phyloP scores from a whole-genome alignment of 371 early-diverging fungal species.

The Saksenaea vasiformis region DNA sequence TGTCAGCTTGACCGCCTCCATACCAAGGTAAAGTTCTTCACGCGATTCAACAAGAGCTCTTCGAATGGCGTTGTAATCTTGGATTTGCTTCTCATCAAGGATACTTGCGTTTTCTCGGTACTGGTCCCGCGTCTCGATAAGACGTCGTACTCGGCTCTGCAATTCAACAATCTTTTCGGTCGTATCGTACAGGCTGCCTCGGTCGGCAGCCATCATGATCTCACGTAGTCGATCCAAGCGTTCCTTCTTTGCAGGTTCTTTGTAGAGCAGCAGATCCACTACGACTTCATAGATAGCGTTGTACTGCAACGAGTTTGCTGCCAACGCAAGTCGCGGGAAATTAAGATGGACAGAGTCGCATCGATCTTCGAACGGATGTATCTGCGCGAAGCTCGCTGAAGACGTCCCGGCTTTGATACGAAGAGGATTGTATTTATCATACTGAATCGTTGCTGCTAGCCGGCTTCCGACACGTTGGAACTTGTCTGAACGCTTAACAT shows the following conservation, averaged over 20 bases:
- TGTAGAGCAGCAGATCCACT: slow-evolving; percentile 77
- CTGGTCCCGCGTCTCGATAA: slow-evolving; percentile 29
- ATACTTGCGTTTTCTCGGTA: slow-evolving; percentile 31
- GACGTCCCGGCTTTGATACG: slow-evolving; percentile 44
- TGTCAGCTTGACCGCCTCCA: slow-evolving; percentile 67
- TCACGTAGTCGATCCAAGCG: slow-evolving; percentile 71
- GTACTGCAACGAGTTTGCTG: slow-evolving; percentile 77
- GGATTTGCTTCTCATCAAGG: slow-evolving; percentile 28
- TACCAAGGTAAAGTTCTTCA: slow-evolving; percentile 73
- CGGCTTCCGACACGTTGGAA: slow-evolving; percentile 77
- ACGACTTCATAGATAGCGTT: slow-evolving; percentile 72
- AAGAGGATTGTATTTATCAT: slow-evolving; percentile 82
- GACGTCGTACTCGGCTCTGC: slow-evolving; percentile 66
- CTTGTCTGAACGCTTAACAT: slow-evolving; percentile 52
- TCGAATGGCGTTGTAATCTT: slow-evolving; percentile 35
- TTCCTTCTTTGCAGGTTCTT: slow-evolving; percentile 76
- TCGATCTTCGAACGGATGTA: slow-evolving; percentile 52
- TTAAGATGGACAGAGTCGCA: slow-evolving; percentile 66
- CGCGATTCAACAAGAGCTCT: slow-evolving; percentile 28
- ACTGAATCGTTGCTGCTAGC: slow-evolving; percentile 72
- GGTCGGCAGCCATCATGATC: slow-evolving; percentile 73
- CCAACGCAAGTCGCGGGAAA: slow-evolving; percentile 68
- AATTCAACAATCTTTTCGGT: slow-evolving; percentile 63
- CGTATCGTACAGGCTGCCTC: slow-evolving; percentile 52
- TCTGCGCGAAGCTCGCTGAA: slow-evolving; percentile 19